Percentiles rank a stretch among this genome's conserved stretches.
Evolutionary conservation across 2,329 filamentous ascomycete species (phyloP).

Genomic region (Penicillium freii): DNA sequence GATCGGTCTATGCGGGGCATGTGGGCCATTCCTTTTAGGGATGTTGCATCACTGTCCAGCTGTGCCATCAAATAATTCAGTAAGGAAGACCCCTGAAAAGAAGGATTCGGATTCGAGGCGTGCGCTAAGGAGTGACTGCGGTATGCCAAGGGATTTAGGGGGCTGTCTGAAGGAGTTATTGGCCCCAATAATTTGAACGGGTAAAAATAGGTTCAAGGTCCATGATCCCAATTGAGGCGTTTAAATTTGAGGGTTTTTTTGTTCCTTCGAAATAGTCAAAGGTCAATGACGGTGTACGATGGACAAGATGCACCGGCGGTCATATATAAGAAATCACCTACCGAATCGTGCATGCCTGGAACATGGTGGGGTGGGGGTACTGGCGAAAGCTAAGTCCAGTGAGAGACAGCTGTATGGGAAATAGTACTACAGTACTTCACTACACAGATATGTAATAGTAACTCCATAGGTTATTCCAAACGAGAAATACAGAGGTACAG

Average conservation of each 20-base stretch:
- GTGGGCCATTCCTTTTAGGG: constrained; percentile 13
- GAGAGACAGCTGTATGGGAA: too few relatives aligned
- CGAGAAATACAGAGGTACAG: too few relatives aligned
- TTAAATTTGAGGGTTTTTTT: background rate
- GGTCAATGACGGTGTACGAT: background rate
- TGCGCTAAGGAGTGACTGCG: background rate
- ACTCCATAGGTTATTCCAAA: too few relatives aligned
- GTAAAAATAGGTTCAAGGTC: background rate
- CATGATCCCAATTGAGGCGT: background rate
- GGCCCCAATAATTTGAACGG: background rate
- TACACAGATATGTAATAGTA: too few relatives aligned
- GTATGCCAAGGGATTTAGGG: background rate
- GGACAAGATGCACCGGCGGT: too few relatives aligned
- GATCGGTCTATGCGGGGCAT: background rate
- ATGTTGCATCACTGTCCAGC: background rate
- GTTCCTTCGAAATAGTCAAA: too few relatives aligned
- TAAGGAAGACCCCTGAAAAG: background rate
- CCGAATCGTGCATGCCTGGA: too few relatives aligned
- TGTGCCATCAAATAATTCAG: background rate
- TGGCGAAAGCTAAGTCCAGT: too few relatives aligned
- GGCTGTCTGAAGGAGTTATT: background rate
- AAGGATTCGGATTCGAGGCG: background rate
- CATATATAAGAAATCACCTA: too few relatives aligned
- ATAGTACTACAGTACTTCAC: too few relatives aligned
- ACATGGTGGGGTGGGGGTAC: too few relatives aligned